Conservation (phyloP, 208 protist species). For the Naegleria lovaniensis region DNA sequence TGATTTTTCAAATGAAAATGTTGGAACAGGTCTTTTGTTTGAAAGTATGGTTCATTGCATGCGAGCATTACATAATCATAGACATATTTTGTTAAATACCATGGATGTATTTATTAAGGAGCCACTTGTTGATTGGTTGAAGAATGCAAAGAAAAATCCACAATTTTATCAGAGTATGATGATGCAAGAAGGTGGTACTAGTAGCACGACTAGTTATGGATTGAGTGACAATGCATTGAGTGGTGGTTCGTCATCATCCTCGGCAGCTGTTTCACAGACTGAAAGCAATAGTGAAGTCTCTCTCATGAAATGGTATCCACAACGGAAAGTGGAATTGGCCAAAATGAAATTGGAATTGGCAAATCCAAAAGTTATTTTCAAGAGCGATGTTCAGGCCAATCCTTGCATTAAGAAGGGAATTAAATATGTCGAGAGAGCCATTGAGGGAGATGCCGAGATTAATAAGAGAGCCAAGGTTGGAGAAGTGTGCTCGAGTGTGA, state of each 20-base stretch:
- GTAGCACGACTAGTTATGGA: too few relatives aligned
- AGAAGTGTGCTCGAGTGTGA: not conserved
- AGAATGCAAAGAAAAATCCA: conserved; percentile 39
- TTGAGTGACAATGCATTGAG: not conserved
- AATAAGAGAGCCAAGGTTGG: conserved; percentile 43
- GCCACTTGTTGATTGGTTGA: conserved; percentile 64
- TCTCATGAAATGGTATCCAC: conserved; percentile 49
- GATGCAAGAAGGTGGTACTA: too few relatives aligned
- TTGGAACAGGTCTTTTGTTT: conserved; percentile 40
- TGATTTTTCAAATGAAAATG: conserved; percentile 35
- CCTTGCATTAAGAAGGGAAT: not conserved
- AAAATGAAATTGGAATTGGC: conserved; percentile 48
- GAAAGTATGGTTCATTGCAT: conserved; percentile 59
- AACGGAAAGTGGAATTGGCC: conserved; percentile 53
- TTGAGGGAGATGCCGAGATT: conserved; percentile 39
- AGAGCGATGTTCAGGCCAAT: conserved; percentile 15
- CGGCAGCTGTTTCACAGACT: too few relatives aligned
- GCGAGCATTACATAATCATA: conserved; percentile 48
- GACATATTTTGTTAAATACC: conserved; percentile 58
- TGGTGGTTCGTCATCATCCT: not conserved
- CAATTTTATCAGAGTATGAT: conserved; percentile 19
- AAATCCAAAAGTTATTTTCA: conserved; percentile 48
- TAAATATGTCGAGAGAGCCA: conserved; percentile 33
- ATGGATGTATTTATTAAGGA: conserved; percentile 80
- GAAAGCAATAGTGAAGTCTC: conserved; percentile 32